Percentiles rank a stretch among this genome's conserved stretches.
These are phyloP conservation scores for Phytophthora pseudosyringae DNA, from an alignment of 352 stramenopile genomes.

Conservation along the genomic window DNA sequence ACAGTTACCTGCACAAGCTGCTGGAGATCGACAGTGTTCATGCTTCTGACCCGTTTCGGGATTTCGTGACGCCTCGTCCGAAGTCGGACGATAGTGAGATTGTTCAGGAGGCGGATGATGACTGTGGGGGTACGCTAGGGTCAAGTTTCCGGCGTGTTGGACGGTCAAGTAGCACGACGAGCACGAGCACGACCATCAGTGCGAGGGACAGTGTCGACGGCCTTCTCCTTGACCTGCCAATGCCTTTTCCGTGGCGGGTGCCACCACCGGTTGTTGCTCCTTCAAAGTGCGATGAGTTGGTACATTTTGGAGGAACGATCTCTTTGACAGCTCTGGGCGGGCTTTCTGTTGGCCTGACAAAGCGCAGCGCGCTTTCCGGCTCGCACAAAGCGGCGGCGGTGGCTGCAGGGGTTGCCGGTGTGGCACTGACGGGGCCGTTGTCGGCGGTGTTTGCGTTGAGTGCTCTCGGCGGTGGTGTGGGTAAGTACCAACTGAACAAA, in stretches of 20 bases:
- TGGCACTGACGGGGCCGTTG: constrained; percentile 59
- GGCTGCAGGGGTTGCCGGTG: constrained; percentile 55
- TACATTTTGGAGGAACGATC: constrained; percentile 57
- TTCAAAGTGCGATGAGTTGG: constrained; percentile 36
- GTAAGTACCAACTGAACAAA: constrained; percentile 78
- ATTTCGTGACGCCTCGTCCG: constrained; percentile 54
- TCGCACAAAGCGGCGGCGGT: constrained; percentile 65
- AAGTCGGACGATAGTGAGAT: constrained; percentile 45
- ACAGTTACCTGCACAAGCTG: constrained; percentile 67
- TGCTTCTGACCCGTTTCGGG: constrained; percentile 44
- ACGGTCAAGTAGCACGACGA: constrained; percentile 25
- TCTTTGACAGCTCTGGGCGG: constrained; percentile 57
- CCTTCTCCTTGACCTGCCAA: constrained; percentile 8
- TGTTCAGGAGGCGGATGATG: constrained; percentile 5
- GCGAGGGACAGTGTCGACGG: constrained; percentile 29
- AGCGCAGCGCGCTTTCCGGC: constrained; percentile 56
- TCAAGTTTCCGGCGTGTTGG: constrained; percentile 1
- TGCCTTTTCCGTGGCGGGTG: constrained; percentile 30
- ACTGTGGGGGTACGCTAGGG: constrained; percentile 8
- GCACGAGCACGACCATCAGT: constrained; percentile 27
- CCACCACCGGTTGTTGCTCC: constrained; percentile 25
- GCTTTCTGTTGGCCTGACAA: constrained; percentile 56
- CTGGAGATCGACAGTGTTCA: constrained; percentile 63
- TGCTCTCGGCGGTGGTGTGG: constrained; percentile 57
- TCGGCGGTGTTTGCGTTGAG: constrained; percentile 60